These are phyloP conservation scores for Ceratocystis eucalypticola DNA, from an alignment of 2,329 filamentous ascomycete species.

Conservation along the genomic window DNA sequence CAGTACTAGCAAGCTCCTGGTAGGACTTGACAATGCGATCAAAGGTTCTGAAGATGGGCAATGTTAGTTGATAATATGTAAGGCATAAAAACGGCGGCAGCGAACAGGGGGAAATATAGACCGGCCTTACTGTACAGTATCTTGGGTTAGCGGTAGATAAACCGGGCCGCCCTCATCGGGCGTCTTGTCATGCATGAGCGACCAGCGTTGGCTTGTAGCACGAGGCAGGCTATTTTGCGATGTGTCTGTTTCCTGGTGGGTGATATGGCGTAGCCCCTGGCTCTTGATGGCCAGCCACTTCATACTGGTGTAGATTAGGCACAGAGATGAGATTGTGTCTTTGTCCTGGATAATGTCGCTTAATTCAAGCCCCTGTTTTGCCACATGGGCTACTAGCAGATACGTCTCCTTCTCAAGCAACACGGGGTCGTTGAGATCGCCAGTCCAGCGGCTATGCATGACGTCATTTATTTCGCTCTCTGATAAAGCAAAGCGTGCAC, in stretches of 20 bases:
- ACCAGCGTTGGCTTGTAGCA: slow-evolving; percentile 65
- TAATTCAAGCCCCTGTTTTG: slow-evolving; percentile 51
- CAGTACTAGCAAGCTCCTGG: slow-evolving; percentile 62
- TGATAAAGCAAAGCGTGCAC: slow-evolving; percentile 57
- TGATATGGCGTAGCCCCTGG: slow-evolving; percentile 68
- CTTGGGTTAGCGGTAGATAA: slow-evolving; percentile 74
- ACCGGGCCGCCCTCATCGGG: slow-evolving; percentile 52
- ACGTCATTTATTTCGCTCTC: slow-evolving; percentile 59
- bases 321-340: slow-evolving; percentile 72
- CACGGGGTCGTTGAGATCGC: slow-evolving; percentile 28
- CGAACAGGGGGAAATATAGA: too few species aligned
- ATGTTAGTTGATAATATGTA: slow-evolving; percentile 19
- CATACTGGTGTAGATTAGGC: slow-evolving; percentile 91
- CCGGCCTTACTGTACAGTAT: slow-evolving; percentile 59
- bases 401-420: slow-evolving; percentile 51
- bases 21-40: slow-evolving; percentile 77
- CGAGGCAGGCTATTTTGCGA: slow-evolving; percentile 40
- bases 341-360: slow-evolving; percentile 82
- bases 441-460: slow-evolving; percentile 52
- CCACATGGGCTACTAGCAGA: slow-evolving; percentile 42
- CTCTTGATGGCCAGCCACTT: slow-evolving; percentile 89
- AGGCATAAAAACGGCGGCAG: background rate
- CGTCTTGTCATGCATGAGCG: slow-evolving; percentile 53
- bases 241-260: slow-evolving; percentile 55
- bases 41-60: slow-evolving; percentile 47